These are phyloP conservation scores for Ophiocordyceps robertsii DNA, from an alignment of 2,329 filamentous ascomycete genomes.

Conservation along the genomic window DNA sequence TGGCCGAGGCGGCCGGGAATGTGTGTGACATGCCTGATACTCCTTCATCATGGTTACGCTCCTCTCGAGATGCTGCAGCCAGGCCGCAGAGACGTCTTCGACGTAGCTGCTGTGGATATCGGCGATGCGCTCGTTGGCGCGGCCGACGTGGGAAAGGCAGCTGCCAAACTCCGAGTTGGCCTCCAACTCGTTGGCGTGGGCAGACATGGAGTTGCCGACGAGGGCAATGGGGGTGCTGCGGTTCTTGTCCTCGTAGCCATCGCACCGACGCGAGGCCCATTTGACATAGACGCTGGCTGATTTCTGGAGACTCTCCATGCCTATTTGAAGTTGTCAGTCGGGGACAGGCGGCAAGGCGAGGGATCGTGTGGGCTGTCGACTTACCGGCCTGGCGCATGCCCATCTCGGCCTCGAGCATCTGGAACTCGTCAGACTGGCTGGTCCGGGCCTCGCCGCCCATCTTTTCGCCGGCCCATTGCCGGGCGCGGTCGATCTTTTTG, in stretches of 20 bases:
- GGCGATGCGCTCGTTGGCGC: constrained; percentile 77
- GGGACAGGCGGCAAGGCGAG: neutral
- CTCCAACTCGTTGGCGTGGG: constrained; percentile 87
- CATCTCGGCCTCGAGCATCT: constrained; percentile 82
- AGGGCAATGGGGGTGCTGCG: constrained; percentile 70
- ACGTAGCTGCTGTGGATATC: constrained; percentile 77
- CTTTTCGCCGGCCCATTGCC: constrained; percentile 95
- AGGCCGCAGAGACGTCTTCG: constrained; percentile 62
- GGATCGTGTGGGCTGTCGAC: constrained; percentile 7
- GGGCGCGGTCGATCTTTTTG: constrained; percentile 90
- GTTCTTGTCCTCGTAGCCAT: constrained; percentile 70
- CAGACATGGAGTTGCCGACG: constrained; percentile 73
- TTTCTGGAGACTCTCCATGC: constrained; percentile 79
- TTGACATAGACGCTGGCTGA: constrained; percentile 82
- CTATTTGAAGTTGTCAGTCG: constrained; percentile 27
- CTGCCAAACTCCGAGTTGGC: constrained; percentile 82
- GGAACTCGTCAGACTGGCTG: constrained; percentile 79
- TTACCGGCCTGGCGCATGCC: constrained; percentile 73
- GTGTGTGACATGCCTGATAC: constrained; percentile 57
- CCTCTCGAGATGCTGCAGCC: constrained; percentile 85
- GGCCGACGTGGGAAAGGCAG: constrained; percentile 65
- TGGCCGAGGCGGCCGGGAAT: too few relatives aligned
- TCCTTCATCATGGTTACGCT: constrained; percentile 94
- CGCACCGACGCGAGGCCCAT: constrained; percentile 70
- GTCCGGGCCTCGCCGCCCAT: constrained; percentile 90